Base-by-base conservation (phyloP, 176 grass and related monocot species). In the Pontederia paniculata region DNA sequence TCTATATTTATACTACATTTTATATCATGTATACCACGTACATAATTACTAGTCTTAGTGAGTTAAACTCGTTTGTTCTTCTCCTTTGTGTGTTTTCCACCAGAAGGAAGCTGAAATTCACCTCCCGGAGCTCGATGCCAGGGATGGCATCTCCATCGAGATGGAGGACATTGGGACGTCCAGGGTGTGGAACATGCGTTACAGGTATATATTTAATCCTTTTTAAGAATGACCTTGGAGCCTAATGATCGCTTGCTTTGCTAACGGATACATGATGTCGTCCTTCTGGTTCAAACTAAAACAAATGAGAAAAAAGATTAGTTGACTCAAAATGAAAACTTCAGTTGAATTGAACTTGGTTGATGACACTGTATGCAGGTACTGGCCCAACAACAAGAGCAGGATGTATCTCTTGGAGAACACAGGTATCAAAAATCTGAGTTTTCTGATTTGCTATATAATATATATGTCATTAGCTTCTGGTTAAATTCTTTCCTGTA, bases 301-400 rank as follows among this genome's bases (percentile, higher is more conserved):
- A 52, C 0, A 17, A n/a, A n/a, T n/a, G n/a, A n/a, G n/a, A n/a
- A n/a, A 18, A 52, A 6, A 5, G 3, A 0, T 37, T 37, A 37
- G 28, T 37, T 37, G 1, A 1, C 7, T 37, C 28, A 37, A 37
- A 37, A 37, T 37, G 28, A 2, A 37, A 37, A 37, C 5, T 37
- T 37, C 7, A 37, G 28, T 37, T 50, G 23, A 37, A n/a, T n/a
- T n/a, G n/a, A n/a, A n/a, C n/a, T n/a, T n/a, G n/a, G n/a, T n/a
- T n/a, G n/a, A n/a, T n/a, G n/a, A n/a, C n/a, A n/a, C n/a, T 42
- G 10, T 17, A 28, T 46, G 59, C 73, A 98, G 93, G 57, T 98
- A 88, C 65, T 98, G 93, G 93, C 93, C 93, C 11, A 98, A 98
- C 69, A 98, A 98, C 77, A 91, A 98, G 83, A 98, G 93, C 75